Evolutionary conservation across 108 stramenopile species (phyloP), one percentile per base, ranked within the genome.

Genomic region (Mayamaea pseudoterrestris): DNA sequence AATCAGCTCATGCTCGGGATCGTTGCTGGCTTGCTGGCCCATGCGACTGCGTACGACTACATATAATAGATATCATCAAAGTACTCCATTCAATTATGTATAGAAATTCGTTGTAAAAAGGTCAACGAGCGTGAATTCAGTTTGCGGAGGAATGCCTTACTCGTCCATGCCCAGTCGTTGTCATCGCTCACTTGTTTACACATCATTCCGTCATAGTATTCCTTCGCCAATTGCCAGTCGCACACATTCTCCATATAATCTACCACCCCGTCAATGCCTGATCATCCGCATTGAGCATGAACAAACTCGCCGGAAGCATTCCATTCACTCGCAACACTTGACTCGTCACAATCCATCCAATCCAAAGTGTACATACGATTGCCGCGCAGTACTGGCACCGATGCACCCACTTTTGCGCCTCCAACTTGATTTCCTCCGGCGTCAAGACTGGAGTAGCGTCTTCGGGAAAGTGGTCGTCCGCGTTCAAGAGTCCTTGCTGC

Each of bases 311-410:
- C 8, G 76, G 76, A 61, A 88, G 69, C 21, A 47, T 41, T 20
- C 12, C 47, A 17, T 56, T 50, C 11, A 66, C 71, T 40, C 65
- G 55, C 44, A 76, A 57, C 30, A 80, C 55, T 45, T 88, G 78
- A 48, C 71, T 80, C 9, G 65, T 35, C 8, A 82, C 40, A 40
- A 83, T 71, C 86, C 86, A 88, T 25, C 57, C 62, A 20, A 79
- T 39, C 71, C 82, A 83, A 5, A 62, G 11, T 23, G 42, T 41
- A 11, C 74, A 49, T 16, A 73, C 70, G 6, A 69, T 12, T 17
- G 63, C 9, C 1, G 81, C 73, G 4, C 68, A 61, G 25, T n/a
- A 20, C 22, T 68, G 65, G 17, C 79, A 78, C 55, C 74, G 64
- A 29, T 35, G 50, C 30, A 88, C 77, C 86, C 86, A 88, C 30